These are phyloP conservation scores for Emergomyces orientalis DNA, from an alignment of 2,329 filamentous ascomycete species.

Conservation along the genomic window DNA sequence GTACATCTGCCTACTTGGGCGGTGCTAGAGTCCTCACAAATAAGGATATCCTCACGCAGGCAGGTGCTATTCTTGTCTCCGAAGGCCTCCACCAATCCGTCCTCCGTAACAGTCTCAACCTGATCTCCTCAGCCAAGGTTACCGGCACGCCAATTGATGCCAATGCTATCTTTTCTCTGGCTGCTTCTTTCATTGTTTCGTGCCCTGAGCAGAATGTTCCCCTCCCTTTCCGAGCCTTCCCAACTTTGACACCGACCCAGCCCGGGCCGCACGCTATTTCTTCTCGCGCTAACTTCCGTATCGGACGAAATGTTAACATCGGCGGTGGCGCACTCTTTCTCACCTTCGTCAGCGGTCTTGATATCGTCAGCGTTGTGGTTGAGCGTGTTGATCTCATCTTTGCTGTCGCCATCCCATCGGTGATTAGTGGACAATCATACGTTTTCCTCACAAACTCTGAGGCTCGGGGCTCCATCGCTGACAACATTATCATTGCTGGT, in stretches of 20 bases:
- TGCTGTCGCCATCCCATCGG: slow-evolving; percentile 20
- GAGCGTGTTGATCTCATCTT: slow-evolving; percentile 13
- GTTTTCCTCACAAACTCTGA: slow-evolving; percentile 22
- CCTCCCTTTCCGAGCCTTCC: slow-evolving; percentile 54
- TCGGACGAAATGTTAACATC: slow-evolving; percentile 6
- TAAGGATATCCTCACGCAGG: slow-evolving; percentile 51
- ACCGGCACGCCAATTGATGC: slow-evolving; percentile 52
- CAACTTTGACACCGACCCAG: slow-evolving; percentile 31
- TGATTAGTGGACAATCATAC: slow-evolving; percentile 23
- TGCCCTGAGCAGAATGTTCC: slow-evolving; percentile 48
- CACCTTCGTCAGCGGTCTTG: slow-evolving; percentile 21
- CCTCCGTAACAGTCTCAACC: slow-evolving; percentile 43
- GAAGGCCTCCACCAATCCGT: slow-evolving; percentile 57
- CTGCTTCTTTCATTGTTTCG: slow-evolving; percentile 50
- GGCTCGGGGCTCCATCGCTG: slow-evolving; percentile 19
- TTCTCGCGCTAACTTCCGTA: slow-evolving; percentile 14
- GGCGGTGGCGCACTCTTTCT: slow-evolving; percentile 16
- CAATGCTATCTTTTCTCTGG: slow-evolving; percentile 56
- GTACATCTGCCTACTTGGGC: slow-evolving; percentile 52
- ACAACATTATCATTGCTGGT: slow-evolving; percentile 24
- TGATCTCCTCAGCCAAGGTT: slow-evolving; percentile 49
- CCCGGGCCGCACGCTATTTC: slow-evolving; percentile 16
- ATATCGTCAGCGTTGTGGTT: slow-evolving; percentile 18
- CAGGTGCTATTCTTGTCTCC: slow-evolving; percentile 54
- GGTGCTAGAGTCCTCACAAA: slow-evolving; percentile 51